These are phyloP conservation scores for Xerocomus amazonicus DNA, from an alignment of 1,284 basidiomycete genomes.

Conservation along the genomic window DNA sequence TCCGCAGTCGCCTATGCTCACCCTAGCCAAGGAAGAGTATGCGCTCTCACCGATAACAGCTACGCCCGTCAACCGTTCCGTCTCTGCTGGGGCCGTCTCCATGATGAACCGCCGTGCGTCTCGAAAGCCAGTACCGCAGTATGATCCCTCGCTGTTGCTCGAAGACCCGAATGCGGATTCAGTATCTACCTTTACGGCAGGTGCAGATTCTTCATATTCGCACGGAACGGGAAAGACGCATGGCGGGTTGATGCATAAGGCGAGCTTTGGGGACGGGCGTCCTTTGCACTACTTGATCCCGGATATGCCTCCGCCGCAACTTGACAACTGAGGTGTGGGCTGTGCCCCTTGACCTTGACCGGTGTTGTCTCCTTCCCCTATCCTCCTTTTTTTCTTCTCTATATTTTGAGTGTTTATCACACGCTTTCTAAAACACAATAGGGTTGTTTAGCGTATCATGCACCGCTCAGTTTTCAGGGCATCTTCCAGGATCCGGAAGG, in stretches of 20 bases:
- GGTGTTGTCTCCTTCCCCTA: neutral
- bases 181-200: constrained; percentile 19
- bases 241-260: constrained; percentile 22
- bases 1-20: constrained; percentile 9
- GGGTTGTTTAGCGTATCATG: constrained; percentile 1
- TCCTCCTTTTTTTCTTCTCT: constrained; percentile 1
- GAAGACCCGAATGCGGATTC: constrained; percentile 23
- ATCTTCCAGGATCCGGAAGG: constrained; percentile 7
- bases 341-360: constrained; percentile 1
- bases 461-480: constrained; percentile 4
- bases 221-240: constrained; percentile 20
- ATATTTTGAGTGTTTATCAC: constrained; percentile 8
- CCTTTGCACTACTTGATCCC: constrained; percentile 39
- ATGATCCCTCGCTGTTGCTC: constrained; percentile 32
- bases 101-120: constrained; percentile 29
- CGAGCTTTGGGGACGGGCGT: constrained; percentile 23
- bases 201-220: constrained; percentile 31
- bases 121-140: constrained; percentile 45
- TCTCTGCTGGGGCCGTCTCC: constrained; percentile 21
- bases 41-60: constrained; percentile 18
- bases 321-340: constrained; percentile 19
- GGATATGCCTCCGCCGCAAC: constrained; percentile 37
- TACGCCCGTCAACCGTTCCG: constrained; percentile 22
- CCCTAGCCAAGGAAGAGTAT: constrained; percentile 24
- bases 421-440: neutral